Evolutionary conservation across 2,329 filamentous ascomycete species (phyloP), one percentile per base, ranked within the genome.

Genomic region (Verticillium zaregamsianum): DNA sequence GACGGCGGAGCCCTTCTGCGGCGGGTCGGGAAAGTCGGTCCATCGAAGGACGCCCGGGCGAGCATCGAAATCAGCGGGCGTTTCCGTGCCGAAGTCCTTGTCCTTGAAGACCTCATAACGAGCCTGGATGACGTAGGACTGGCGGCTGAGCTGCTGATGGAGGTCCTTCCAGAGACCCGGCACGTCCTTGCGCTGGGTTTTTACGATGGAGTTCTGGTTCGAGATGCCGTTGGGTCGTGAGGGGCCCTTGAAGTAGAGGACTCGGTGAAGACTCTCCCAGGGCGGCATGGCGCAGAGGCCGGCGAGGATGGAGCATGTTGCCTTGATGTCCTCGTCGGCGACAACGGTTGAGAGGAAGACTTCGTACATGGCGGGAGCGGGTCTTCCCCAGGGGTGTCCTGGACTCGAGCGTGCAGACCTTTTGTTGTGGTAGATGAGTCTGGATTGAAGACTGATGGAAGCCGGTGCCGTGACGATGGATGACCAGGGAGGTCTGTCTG

Each of bases 11-110:
- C 77, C 74, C 14, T 76, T 76, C 28, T 76, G 76, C 1, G 79
- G 75, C 17, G 85, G 85, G 64, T 88, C 86, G 1, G 86, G 86
- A 55, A 88, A 77, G 65, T 88, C 86, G 6, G 77, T 81, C 84
- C 85, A 89, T 55, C 81, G 76, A 62, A 89, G 70, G 3, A 81
- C 79, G 20, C 83, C 84, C 0, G 74, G 74, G 0, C 73, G 69
- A 6, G 72, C 67, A 63, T 83, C 79, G 49, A 82, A 75, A 45
- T 81, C 76, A 61, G 70, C 67, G 2, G 71, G 62, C 0, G 70
- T 64, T 2, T 70, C 69, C 12, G 70, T 70, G 23, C 79, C 79
- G 67, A 86, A 80, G 63, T 84, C 79, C 4, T 71, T 71, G 33
- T 83, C 77, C 57, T 76, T 77, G 23, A 76, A 70, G 2, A 88